Evolutionary conservation across 2,329 filamentous ascomycete genomes (phyloP).

Genomic region (Cordyceps militaris): DNA sequence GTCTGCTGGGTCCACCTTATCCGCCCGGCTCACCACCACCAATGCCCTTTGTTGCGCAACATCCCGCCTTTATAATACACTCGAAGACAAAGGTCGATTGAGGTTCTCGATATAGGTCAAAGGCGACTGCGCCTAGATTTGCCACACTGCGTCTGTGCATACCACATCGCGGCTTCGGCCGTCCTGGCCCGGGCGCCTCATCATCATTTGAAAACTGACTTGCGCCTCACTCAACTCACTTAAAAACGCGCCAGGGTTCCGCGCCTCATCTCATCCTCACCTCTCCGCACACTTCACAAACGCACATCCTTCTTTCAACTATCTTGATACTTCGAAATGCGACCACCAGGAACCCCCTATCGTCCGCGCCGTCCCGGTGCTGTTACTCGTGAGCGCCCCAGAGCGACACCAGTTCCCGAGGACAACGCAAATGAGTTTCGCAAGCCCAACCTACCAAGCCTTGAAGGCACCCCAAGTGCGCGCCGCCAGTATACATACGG

Average conservation of each 20-base stretch:
- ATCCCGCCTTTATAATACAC: slow-evolving; percentile 9
- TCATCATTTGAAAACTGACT: not conserved
- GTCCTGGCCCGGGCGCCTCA: not conserved
- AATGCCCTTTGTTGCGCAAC: slow-evolving; percentile 22
- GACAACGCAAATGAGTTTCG: slow-evolving; percentile 13
- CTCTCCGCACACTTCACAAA: not conserved
- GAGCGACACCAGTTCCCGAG: slow-evolving; percentile 7
- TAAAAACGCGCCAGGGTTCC: not conserved
- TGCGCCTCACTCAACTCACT: slow-evolving; percentile 8
- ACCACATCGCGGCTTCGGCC: not conserved
- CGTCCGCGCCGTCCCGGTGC: not conserved
- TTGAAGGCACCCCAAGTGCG: slow-evolving; percentile 28
- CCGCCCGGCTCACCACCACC: slow-evolving; percentile 15
- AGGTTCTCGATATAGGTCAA: slow-evolving; percentile 8
- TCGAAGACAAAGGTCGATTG: slow-evolving; percentile 5
- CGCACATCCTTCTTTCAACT: not conserved
- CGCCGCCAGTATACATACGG: slow-evolving; percentile 33
- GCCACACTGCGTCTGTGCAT: not conserved
- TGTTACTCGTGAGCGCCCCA: not conserved
- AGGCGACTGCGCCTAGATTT: not conserved
- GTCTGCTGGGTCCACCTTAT: slow-evolving; percentile 6
- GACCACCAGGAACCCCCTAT: slow-evolving; percentile 12
- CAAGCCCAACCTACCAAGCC: slow-evolving; percentile 21
- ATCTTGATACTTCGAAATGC: slow-evolving; percentile 12
- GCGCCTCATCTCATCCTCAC: not conserved